Evolutionary conservation across 1,284 basidiomycete species (phyloP).

Genomic region (Fomitopsis pinicola): DNA sequence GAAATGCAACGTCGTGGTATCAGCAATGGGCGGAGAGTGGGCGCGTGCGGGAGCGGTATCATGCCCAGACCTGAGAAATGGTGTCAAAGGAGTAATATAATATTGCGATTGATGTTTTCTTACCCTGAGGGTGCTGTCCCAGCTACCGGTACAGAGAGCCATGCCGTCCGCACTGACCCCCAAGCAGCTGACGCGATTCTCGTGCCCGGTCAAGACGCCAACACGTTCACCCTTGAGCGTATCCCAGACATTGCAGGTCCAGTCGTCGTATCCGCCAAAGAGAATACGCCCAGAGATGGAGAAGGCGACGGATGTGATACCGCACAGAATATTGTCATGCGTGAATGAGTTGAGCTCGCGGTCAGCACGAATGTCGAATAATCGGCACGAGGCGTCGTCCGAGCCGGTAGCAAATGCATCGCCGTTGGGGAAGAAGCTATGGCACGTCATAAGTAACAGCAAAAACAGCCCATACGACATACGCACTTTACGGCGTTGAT

Average conservation of each 20-base stretch:
- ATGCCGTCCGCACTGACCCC: conserved; percentile 96
- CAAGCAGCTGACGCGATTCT: conserved; percentile 95
- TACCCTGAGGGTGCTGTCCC: conserved; percentile 96
- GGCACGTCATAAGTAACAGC: conserved; percentile 7
- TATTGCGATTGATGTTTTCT: conserved; percentile 25
- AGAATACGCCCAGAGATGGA: conserved; percentile 95
- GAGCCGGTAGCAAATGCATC: conserved; percentile 99
- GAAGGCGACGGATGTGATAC: conserved; percentile 98
- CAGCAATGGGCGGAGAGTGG: conserved; percentile 18
- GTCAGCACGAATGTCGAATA: conserved; percentile 98
- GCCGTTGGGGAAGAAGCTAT: conserved; percentile 97
- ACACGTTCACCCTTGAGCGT: conserved; percentile 97
- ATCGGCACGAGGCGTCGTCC: conserved; percentile 95
- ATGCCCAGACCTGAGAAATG: conserved; percentile 40
- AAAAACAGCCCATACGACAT: conserved; percentile 11
- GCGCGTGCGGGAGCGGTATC: conserved; percentile 16
- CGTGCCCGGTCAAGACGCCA: conserved; percentile 94
- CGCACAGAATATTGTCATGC: conserved; percentile 97
- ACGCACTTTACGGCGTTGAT: conserved; percentile 97
- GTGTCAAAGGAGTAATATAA: neutral
- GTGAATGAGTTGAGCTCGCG: conserved; percentile 95
- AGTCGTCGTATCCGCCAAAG: conserved; percentile 98
- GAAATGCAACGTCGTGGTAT: conserved; percentile 19
- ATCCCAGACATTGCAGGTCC: conserved; percentile 99
- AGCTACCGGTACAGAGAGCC: conserved; percentile 96